Evolutionary conservation across 495 filamentous ascomycete genomes (phyloP).

Genomic region (Daldinia bambusicola): DNA sequence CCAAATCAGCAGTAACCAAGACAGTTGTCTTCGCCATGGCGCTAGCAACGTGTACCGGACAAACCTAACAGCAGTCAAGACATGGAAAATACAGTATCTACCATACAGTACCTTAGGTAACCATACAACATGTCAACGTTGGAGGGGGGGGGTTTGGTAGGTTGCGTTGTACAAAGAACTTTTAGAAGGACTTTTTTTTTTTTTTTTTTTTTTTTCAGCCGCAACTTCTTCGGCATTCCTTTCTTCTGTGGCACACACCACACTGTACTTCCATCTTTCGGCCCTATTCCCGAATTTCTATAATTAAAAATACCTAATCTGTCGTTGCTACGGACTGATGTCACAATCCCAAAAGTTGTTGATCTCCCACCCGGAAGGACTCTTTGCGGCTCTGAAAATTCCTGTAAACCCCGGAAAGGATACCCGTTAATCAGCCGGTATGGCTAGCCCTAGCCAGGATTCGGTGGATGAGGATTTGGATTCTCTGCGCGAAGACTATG

Average conservation of each 20-base stretch:
- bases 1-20: not conserved
- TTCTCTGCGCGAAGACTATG: not conserved
- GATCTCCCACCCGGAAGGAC: not conserved
- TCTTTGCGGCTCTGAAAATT: not conserved
- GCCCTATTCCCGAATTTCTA: constrained; percentile 14
- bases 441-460: not conserved
- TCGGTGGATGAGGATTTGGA: not conserved
- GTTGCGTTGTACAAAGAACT: constrained; percentile 17
- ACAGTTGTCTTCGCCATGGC: constrained; percentile 5
- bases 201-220: too few species aligned
- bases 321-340: constrained; percentile 2
- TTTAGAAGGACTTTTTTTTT: constrained; percentile 24
- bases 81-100: not conserved
- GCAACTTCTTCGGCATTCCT: constrained; percentile 9
- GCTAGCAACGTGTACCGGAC: constrained; percentile 6
- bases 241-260: constrained; percentile 9
- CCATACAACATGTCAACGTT: not conserved
- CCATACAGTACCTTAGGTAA: constrained; percentile 9
- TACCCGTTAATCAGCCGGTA: not conserved
- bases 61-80: not conserved
- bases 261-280: constrained; percentile 3
- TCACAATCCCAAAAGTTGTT: not conserved
- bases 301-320: constrained; percentile 22
- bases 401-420: not conserved
- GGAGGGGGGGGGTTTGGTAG: not conserved